Conservation (phyloP, 495 filamentous ascomycete species). For the Penicillium goetzii region DNA sequence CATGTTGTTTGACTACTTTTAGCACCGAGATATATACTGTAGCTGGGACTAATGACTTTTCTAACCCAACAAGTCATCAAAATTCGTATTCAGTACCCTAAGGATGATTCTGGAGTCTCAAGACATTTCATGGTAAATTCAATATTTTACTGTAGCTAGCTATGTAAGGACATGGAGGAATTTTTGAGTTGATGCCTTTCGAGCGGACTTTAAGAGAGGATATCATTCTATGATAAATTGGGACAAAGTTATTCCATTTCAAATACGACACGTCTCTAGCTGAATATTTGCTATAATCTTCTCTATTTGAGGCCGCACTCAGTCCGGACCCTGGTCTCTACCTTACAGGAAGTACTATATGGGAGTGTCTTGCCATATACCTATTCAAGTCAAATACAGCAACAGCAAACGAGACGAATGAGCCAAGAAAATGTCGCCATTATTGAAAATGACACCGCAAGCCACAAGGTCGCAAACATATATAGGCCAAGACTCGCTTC, state of each 20-base stretch:
- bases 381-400: conserved; percentile 3
- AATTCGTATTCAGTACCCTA: background rate
- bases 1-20: background rate
- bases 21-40: background rate
- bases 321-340: conserved; percentile 5
- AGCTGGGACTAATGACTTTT: background rate
- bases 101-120: background rate
- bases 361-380: conserved; percentile 5
- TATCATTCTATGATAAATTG: background rate
- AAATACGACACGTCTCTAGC: conserved; percentile 6
- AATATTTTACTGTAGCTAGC: background rate
- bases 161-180: background rate
- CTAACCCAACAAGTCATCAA: background rate
- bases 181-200: background rate
- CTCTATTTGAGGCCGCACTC: conserved; percentile 5
- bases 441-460: conserved; percentile 6
- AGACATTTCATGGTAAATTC: background rate
- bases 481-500: background rate
- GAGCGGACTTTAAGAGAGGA: background rate
- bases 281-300: conserved; percentile 6
- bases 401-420: conserved; percentile 5
- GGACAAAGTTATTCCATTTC: conserved; percentile 6
- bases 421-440: background rate
- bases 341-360: background rate
- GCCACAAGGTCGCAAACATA: conserved; percentile 1